Percentiles rank a stretch among this genome's conserved stretches.
Conservation (phyloP, 306 rosid species). For the Cicer chorassanicum region DNA sequence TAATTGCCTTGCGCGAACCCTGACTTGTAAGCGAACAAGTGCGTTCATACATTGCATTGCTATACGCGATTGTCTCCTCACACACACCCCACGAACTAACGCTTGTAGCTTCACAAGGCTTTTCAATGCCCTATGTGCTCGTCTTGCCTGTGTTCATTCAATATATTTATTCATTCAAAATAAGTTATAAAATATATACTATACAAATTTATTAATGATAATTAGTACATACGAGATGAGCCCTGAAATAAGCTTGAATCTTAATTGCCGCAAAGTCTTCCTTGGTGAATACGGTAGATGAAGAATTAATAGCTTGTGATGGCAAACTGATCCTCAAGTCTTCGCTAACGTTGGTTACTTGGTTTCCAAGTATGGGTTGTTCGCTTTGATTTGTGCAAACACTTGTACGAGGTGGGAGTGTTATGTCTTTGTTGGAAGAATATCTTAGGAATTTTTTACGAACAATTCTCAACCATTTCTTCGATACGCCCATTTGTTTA, state of each 20-base stretch:
- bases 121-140: slow-evolving; percentile 68
- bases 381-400: slow-evolving; percentile 42
- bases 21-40: slow-evolving; percentile 71
- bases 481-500: slow-evolving; percentile 49
- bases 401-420: slow-evolving; percentile 47
- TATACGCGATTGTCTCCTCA: slow-evolving; percentile 69
- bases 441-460: slow-evolving; percentile 50
- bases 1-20: slow-evolving; percentile 75
- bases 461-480: slow-evolving; percentile 61
- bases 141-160: slow-evolving; percentile 65
- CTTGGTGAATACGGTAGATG: not conserved
- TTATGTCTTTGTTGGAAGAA: slow-evolving; percentile 46
- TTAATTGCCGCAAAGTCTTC: slow-evolving; percentile 67
- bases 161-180: too few relatives aligned
- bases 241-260: slow-evolving; percentile 84
- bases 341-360: slow-evolving; percentile 34
- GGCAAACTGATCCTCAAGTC: not conserved
- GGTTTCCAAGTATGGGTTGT: slow-evolving; percentile 29
- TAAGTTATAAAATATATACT: too few relatives aligned
- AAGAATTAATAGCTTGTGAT: not conserved
- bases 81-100: slow-evolving; percentile 70
- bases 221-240: slow-evolving; percentile 71
- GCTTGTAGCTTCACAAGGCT: slow-evolving; percentile 92
- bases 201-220: not conserved
- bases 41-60: slow-evolving; percentile 85